Evolutionary conservation across 768 basidiomycete genomes (phyloP), one percentile per base, ranked within the genome.

Genomic region (Tubosaeta brunneosetosa): DNA sequence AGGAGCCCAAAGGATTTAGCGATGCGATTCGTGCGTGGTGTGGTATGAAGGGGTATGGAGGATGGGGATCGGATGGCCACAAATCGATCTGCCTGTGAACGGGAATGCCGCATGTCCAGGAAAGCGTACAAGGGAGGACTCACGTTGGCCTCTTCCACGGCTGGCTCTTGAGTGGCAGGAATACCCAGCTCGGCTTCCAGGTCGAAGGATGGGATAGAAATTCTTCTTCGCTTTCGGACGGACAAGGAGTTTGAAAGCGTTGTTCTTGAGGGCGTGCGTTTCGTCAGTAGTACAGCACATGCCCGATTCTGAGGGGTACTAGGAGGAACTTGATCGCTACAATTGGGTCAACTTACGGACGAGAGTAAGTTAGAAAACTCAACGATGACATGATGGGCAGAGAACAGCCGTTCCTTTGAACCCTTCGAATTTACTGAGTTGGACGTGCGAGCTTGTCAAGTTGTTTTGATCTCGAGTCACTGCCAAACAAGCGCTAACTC

Each of bases 21-120:
- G 42, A 86, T 83, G 19, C 85, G 78, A 49, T 77, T 79, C n/a
- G 85, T 83, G 16, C 85, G 80, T 12, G 85, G 85, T 2, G 84
- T 86, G 33, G 72, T 76, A 50, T 81, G 77, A 43, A 86, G 76
- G 4, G 85, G 84, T 8, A 83, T 61, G 10, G 74, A 65, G 7
- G 66, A 66, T 41, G 79, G 77, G 6, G 80, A 78, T 14, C 81
- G 76, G 6, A 71, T 68, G 2, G 84, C 69, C 34, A 86, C 75
- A 62, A 86, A 86, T 42, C 85, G 75, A 57, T 86, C 84, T 37
- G 78, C 74, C 84, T 85, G 47, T 3, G 31, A 50, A 38, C 19
- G 7, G 49, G 43, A 29, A 34, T 51, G 19, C 52, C 9, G 37
- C 49, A 52, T 9, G 36, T 44, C 43, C 44, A 41, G 44, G 17